Evolutionary conservation across 192 early-diverging fungal species (phyloP).

Genomic region (Coemansia sp.): DNA sequence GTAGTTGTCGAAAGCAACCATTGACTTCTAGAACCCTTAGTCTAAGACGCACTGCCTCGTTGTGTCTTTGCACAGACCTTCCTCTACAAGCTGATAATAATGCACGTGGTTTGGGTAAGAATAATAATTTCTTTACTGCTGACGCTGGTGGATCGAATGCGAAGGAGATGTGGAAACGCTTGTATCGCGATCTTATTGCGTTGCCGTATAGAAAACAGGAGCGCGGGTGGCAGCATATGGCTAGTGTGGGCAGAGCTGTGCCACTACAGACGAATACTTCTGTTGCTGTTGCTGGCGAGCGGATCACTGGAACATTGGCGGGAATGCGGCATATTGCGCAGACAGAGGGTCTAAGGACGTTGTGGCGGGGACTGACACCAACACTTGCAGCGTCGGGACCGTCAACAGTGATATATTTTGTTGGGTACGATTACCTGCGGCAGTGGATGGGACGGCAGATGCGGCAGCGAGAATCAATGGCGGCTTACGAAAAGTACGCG

Average conservation of each 20-base stretch:
- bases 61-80: constrained; percentile 24
- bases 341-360: constrained; percentile 72
- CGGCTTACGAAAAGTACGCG: constrained; percentile 56
- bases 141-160: neutral
- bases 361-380: constrained; percentile 88
- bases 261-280: neutral
- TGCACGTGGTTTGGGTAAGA: constrained; percentile 7
- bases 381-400: constrained; percentile 89
- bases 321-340: constrained; percentile 75
- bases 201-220: constrained; percentile 19
- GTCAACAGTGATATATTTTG: constrained; percentile 90
- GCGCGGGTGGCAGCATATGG: constrained; percentile 20
- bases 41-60: constrained; percentile 19
- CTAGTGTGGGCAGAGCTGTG: constrained; percentile 4
- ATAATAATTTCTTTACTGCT: constrained; percentile 12
- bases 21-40: neutral
- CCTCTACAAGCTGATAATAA: neutral
- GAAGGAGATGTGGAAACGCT: constrained; percentile 12
- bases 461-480: constrained; percentile 20
- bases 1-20: neutral
- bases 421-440: constrained; percentile 87
- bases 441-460: constrained; percentile 49
- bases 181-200: constrained; percentile 30
- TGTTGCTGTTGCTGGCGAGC: constrained; percentile 3
- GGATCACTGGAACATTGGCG: constrained; percentile 56